phyloP scores from a whole-genome alignment of 2,329 filamentous ascomycete species.

The Ophiostoma triangulosporum region DNA sequence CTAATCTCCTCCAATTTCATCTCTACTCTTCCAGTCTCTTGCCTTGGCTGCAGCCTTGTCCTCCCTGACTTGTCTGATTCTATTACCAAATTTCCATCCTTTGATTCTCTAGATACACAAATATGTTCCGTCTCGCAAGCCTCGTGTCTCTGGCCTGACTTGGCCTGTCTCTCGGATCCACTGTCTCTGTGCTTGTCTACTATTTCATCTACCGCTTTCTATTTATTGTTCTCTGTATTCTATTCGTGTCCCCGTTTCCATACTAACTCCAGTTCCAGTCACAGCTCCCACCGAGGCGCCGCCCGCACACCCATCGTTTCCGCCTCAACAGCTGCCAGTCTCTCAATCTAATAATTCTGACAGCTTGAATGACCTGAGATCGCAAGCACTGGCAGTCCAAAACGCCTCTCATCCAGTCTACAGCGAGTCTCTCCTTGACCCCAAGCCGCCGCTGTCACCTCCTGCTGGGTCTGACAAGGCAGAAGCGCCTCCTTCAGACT shows the following conservation, averaged over 20 bases:
- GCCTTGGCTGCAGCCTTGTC: not conserved
- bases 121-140: not conserved
- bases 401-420: not conserved
- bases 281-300: not conserved
- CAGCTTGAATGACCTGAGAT: not conserved
- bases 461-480: not conserved
- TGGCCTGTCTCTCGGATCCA: not conserved
- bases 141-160: not conserved
- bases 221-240: not conserved
- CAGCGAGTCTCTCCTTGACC: not conserved
- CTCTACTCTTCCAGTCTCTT: not conserved
- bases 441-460: not conserved
- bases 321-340: not conserved
- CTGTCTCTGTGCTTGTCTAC: not conserved
- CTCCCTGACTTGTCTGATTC: not conserved
- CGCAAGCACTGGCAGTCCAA: not conserved
- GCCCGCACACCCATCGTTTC: no score
- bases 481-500: conserved; percentile 6
- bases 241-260: not conserved
- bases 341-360: not conserved
- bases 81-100: not conserved
- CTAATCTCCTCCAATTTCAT: not conserved
- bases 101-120: not conserved
- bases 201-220: not conserved
- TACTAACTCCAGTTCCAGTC: not conserved